phyloP scores from a whole-genome alignment of 441 rosid genomes.

The Melastoma candidum region DNA sequence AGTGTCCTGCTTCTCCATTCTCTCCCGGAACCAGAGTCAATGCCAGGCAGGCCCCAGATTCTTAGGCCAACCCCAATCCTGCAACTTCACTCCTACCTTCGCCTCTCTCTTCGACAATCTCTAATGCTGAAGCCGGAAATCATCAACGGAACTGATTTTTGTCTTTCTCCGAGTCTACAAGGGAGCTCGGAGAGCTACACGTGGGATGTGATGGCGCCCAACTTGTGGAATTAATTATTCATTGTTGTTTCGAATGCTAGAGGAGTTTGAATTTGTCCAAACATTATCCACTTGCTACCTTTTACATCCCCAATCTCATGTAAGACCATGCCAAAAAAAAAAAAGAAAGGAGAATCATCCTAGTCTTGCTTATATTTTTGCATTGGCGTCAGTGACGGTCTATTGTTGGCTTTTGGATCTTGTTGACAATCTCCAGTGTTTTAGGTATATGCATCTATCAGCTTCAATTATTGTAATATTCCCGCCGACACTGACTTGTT shows the following conservation, averaged over 20 bases:
- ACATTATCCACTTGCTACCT: neutral
- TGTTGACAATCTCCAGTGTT: no score
- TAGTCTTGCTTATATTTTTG: no score
- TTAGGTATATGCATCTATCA: no score
- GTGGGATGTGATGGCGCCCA: conserved; percentile 39
- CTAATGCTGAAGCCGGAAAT: conserved; percentile 16
- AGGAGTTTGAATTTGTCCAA: neutral
- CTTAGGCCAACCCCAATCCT: neutral
- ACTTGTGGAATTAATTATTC: conserved; percentile 23
- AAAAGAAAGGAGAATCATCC: no score
- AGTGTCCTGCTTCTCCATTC: conserved; percentile 73
- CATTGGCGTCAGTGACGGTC: no score
- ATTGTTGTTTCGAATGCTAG: neutral
- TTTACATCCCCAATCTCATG: neutral
- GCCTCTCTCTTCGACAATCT: no score
- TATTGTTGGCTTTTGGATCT: no score
- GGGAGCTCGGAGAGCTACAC: conserved; percentile 37
- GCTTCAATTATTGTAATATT: no score
- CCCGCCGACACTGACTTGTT: no score
- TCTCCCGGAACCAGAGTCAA: conserved; percentile 21
- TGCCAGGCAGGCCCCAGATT: conserved; percentile 1
- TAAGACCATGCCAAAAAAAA: no score
- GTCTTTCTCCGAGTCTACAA: conserved; percentile 30
- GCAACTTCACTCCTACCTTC: conserved; percentile 10
- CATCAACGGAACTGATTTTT: conserved; percentile 7